These are phyloP conservation scores for Syncephalastrum monosporum DNA, from an alignment of 371 early-diverging fungal species.

Conservation along the genomic window DNA sequence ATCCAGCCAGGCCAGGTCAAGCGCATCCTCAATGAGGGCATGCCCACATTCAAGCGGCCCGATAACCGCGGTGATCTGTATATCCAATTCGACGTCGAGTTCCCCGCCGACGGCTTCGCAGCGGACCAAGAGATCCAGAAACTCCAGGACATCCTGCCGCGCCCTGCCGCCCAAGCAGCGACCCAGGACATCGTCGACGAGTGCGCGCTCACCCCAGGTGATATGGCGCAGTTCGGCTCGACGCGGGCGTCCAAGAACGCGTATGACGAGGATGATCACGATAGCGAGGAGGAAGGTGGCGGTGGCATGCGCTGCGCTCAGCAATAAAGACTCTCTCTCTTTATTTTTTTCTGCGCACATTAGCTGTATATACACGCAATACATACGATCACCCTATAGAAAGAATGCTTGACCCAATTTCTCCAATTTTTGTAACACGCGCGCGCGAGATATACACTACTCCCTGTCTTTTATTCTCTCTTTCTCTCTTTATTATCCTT, in stretches of 20 bases:
- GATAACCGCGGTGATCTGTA: slow-evolving; percentile 91
- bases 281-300: slow-evolving; percentile 52
- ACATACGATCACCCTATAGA: no score
- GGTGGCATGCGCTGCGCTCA: slow-evolving; percentile 81
- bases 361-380: no score
- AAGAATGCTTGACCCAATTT: no score
- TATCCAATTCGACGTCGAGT: slow-evolving; percentile 89
- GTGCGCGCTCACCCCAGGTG: slow-evolving; percentile 35
- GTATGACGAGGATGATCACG: slow-evolving; percentile 70
- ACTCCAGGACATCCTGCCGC: slow-evolving; percentile 56
- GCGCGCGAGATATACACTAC: no score
- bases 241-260: slow-evolving; percentile 33
- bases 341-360: no score
- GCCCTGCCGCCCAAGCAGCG: slow-evolving; percentile 21
- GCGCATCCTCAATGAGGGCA: slow-evolving; percentile 87
- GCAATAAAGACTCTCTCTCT: slow-evolving; percentile 56
- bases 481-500: background rate
- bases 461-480: no score
- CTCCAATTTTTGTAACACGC: no score
- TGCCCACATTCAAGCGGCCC: slow-evolving; percentile 90
- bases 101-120: slow-evolving; percentile 86
- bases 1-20: slow-evolving; percentile 90
- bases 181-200: slow-evolving; percentile 49
- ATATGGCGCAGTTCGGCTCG: slow-evolving; percentile 38
- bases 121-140: slow-evolving; percentile 41